A percentile compares a stretch with the other conserved stretches of the same genome.
Evolutionary conservation across 1,284 basidiomycete genomes (phyloP).

Genomic region (Pascua guehoae): DNA sequence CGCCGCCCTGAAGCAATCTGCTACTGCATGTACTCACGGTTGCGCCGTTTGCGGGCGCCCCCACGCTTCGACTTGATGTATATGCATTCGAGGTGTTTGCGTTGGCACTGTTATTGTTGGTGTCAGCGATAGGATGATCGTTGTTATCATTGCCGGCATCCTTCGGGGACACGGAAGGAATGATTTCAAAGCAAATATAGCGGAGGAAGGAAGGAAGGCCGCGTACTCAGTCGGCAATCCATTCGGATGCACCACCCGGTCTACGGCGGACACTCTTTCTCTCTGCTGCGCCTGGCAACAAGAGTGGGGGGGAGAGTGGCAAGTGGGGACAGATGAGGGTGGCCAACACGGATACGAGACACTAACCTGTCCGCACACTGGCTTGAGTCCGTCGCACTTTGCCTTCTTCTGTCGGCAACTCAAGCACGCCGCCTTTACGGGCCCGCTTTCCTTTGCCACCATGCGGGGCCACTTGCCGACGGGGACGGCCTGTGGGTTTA

Average conservation of each 20-base stretch:
- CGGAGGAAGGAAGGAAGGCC: too few species aligned
- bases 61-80: constrained; percentile 48
- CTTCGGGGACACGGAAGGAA: too few species aligned
- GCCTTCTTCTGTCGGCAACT: constrained; percentile 48
- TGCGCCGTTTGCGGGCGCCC: constrained; percentile 47
- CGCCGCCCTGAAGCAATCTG: too few species aligned
- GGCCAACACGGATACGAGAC: not conserved
- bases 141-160: too few species aligned
- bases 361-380: constrained; percentile 46
- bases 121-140: not conserved
- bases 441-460: constrained; percentile 4
- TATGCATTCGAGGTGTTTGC: constrained; percentile 44
- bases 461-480: constrained; percentile 1
- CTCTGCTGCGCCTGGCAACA: not conserved
- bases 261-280: too few species aligned
- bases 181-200: too few species aligned
- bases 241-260: too few species aligned
- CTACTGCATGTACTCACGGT: constrained; percentile 21
- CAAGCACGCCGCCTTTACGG: constrained; percentile 48
- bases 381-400: constrained; percentile 47
- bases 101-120: constrained; percentile 31
- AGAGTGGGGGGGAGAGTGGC: not conserved
- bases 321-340: not conserved
- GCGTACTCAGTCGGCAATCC: too few species aligned
- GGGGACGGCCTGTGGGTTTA: not conserved